These are phyloP conservation scores for Pyrenula massariospora DNA, from an alignment of 495 filamentous ascomycete species.

Conservation along the genomic window DNA sequence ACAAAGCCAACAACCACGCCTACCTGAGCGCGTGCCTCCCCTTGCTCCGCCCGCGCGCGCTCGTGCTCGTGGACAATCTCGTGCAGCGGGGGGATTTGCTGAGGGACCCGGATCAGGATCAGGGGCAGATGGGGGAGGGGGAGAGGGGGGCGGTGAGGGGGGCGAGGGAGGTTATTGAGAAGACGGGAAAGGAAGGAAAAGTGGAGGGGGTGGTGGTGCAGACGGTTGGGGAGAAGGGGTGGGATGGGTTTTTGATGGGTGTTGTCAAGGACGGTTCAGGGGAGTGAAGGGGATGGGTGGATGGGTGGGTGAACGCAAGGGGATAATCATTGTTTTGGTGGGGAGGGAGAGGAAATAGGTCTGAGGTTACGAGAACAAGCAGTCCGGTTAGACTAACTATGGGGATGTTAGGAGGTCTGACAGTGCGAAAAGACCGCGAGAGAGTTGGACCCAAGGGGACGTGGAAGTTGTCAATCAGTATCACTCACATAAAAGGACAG, in stretches of 20 bases:
- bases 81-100: constrained; percentile 10
- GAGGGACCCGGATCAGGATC: neutral
- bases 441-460: neutral
- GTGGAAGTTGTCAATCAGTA: no score
- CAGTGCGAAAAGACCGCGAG: neutral
- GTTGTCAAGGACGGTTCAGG: constrained; percentile 2
- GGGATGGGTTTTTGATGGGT: constrained; percentile 34
- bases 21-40: constrained; percentile 28
- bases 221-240: constrained; percentile 35
- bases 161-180: constrained; percentile 23
- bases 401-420: no score
- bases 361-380: no score
- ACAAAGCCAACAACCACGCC: constrained; percentile 26
- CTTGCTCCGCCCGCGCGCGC: constrained; percentile 17
- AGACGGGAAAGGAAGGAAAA: constrained; percentile 27
- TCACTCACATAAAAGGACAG: no score
- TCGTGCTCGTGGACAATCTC: constrained; percentile 33
- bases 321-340: no score
- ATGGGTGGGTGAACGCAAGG: neutral
- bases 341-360: no score
- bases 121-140: constrained; percentile 4
- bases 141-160: constrained; percentile 22
- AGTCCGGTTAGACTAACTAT: no score
- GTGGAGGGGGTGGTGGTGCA: constrained; percentile 32
- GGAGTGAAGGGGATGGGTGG: neutral